A percentile compares a stretch with the other conserved stretches of the same genome.
phyloP scores from a whole-genome alignment of 1,139 yeast species.

The Pneumocystis murina region DNA sequence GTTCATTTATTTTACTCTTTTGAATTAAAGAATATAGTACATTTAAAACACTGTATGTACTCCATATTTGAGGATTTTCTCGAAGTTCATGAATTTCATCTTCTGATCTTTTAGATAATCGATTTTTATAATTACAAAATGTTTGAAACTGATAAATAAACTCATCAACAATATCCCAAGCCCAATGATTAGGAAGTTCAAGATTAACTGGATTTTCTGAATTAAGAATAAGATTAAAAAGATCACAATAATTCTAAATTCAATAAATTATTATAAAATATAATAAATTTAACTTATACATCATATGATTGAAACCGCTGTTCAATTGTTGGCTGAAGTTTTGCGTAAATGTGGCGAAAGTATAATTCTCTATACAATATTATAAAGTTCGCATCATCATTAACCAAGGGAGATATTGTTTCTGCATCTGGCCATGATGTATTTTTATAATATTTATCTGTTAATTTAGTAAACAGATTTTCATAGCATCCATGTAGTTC shows the following conservation, averaged over 20 bases:
- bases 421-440: conserved; percentile 35
- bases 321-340: conserved; percentile 30
- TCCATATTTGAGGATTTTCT: conserved; percentile 32
- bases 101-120: conserved; percentile 23
- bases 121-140: conserved; percentile 30
- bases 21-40: conserved; percentile 35
- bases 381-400: conserved; percentile 31
- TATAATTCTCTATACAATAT: conserved; percentile 35
- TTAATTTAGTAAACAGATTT: conserved; percentile 31
- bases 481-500: conserved; percentile 34
- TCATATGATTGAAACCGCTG: conserved; percentile 34
- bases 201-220: conserved; percentile 30
- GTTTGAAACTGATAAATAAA: conserved; percentile 37
- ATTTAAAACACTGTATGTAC: conserved; percentile 33
- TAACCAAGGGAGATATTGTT: conserved; percentile 31
- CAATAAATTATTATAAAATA: background rate
- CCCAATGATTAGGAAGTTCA: conserved; percentile 32
- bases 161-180: conserved; percentile 39
- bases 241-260: conserved; percentile 29
- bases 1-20: conserved; percentile 32
- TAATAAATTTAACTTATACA: conserved; percentile 1
- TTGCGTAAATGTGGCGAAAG: conserved; percentile 35
- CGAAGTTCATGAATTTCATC: conserved; percentile 26
- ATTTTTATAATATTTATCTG: conserved; percentile 32
- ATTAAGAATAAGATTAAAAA: conserved; percentile 33